Evolutionary conservation across 371 early-diverging fungal genomes (phyloP), one percentile per base, ranked within the genome.

Genomic region (Batrachochytrium dendrobatidis): DNA sequence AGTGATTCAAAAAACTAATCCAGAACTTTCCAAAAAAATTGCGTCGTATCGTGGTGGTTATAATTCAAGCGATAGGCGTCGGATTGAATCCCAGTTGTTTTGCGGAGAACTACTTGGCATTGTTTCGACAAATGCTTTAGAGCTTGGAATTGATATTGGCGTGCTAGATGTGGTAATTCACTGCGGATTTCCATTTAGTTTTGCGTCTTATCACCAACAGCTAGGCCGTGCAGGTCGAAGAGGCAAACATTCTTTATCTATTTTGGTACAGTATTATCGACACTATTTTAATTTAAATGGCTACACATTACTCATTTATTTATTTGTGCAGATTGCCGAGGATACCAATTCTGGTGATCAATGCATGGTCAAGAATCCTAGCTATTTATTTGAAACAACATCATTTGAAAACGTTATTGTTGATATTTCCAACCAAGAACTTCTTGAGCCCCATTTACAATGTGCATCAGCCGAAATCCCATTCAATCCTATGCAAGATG

Each of bases 221-320:
- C 72, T 78, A 1, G 88, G 88, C 2, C 70, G 88, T 34, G 82
- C 84, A 8, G 88, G 88, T n/a, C 58, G 88, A 53, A 69, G 85
- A 12, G 76, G 73, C 50, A 57, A 68, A 3, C 83, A 83, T 44
- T 83, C 86, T 0, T 55, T 84, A 1, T 74, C 86, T 0, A 61
- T 87, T 6, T 63, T 85, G 34, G 69, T 86, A 20, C 64, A n/a
- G n/a, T n/a, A n/a, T n/a, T n/a, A n/a, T n/a, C n/a, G n/a, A n/a
- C 0, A 73, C 75, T 25, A 20, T 8, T 45, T 51, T 3, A 18
- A 8, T n/a, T 24, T 20, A 5, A 2, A 31, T 54, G 15, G 18
- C 17, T 20, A 10, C 56, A 3, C 54, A 17, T 12, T 31, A 2
- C 56, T 22, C 8, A 18, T 53, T 44, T 22, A 20, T 63, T n/a